Conservation (phyloP, 129 eudicot species). For the Flaveria linearis region DNA sequence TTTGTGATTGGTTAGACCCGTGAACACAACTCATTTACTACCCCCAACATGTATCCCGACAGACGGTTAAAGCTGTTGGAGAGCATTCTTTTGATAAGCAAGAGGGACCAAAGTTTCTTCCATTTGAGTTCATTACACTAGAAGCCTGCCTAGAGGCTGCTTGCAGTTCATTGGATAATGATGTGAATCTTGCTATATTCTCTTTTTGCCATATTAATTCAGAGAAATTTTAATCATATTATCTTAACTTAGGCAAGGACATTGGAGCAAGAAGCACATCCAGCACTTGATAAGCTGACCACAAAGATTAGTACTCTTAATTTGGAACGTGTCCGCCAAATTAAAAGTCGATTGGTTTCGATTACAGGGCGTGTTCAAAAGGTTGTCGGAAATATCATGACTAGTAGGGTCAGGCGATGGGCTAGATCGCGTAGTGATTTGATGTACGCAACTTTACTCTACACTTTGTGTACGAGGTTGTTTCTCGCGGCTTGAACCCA, state of each 20-base stretch:
- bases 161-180: background rate
- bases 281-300: background rate
- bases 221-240: background rate
- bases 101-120: background rate
- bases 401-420: too few species aligned
- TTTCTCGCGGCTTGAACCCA: too few species aligned
- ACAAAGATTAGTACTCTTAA: background rate
- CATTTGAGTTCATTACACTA: background rate
- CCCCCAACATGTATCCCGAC: background rate
- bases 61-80: background rate
- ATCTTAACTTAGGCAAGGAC: background rate
- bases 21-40: too few species aligned
- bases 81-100: background rate
- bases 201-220: too few species aligned
- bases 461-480: too few species aligned
- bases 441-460: too few species aligned
- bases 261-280: background rate
- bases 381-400: background rate
- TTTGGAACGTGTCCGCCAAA: background rate
- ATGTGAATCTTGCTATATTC: background rate
- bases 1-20: too few species aligned
- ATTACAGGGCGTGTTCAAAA: background rate
- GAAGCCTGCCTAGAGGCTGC: background rate
- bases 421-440: too few species aligned
- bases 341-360: background rate